phyloP scores from a whole-genome alignment of 2,329 filamentous ascomycete genomes.

The Fusarium sororula region DNA sequence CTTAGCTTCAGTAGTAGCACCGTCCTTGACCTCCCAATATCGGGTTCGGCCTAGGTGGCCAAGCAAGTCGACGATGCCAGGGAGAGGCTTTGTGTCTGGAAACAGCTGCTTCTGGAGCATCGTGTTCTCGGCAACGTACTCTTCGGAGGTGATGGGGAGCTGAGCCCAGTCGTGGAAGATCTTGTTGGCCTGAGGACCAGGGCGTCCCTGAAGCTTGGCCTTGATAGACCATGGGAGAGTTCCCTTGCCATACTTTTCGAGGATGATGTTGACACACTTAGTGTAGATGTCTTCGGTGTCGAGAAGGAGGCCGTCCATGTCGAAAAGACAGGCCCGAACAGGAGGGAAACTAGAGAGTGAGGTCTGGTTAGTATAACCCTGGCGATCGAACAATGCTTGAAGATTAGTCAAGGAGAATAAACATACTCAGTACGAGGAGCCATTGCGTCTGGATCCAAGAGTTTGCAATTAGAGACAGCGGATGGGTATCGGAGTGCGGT shows the following conservation, averaged over 20 bases:
- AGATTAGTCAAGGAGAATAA: neutral
- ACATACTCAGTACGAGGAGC: slow-evolving; percentile 57
- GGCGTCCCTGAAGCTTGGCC: slow-evolving; percentile 77
- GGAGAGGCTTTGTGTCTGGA: slow-evolving; percentile 76
- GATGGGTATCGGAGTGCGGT: slow-evolving; percentile 1
- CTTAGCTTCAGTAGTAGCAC: slow-evolving; percentile 33
- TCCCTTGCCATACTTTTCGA: slow-evolving; percentile 77
- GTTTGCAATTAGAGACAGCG: neutral
- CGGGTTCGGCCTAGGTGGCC: slow-evolving; percentile 63
- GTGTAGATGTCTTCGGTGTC: slow-evolving; percentile 94
- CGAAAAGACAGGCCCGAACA: slow-evolving; percentile 92
- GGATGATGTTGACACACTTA: slow-evolving; percentile 80
- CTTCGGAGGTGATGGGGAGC: slow-evolving; percentile 76
- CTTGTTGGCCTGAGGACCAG: slow-evolving; percentile 61
- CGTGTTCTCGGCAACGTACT: slow-evolving; percentile 69
- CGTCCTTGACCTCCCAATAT: slow-evolving; percentile 55
- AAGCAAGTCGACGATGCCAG: slow-evolving; percentile 79
- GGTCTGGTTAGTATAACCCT: slow-evolving; percentile 12
- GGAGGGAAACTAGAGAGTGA: slow-evolving; percentile 72
- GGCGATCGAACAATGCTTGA: neutral
- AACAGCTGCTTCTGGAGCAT: slow-evolving; percentile 78
- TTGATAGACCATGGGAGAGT: slow-evolving; percentile 93
- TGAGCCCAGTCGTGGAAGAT: slow-evolving; percentile 82
- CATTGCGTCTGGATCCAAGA: slow-evolving; percentile 44
- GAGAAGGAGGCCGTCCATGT: slow-evolving; percentile 97